Base-by-base conservation (phyloP, 306 rosid species). In the Prosopis cineraria region DNA sequence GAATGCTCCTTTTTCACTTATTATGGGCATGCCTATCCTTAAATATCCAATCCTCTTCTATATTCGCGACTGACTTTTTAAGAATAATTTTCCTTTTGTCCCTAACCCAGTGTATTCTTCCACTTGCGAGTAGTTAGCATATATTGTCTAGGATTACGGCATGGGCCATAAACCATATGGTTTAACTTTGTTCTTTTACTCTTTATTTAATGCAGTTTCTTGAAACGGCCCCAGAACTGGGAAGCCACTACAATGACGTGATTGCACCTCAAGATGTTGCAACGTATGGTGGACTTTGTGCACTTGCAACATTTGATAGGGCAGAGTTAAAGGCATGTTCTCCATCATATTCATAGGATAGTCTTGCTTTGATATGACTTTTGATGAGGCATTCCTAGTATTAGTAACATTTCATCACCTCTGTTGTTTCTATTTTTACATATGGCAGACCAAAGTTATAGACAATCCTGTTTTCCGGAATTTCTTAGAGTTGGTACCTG, bases 221-320 rank as follows among this genome's bases (percentile, higher is more conserved):
- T 82, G 97, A 96, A 82, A 87, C 93, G 5, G 85, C 85, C 68
- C 91, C 90, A 30, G 99, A 93, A 80, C 85, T 96, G 70, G 94
- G 87, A 67, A 89, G 79, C 83, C 85, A 93, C 68, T 96, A 90
- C 82, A 93, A 89, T 80, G 99, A 96, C 70, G 96, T 96, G 48
- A 93, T 96, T 85, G 98, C 99, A 44, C 81, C 97, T 66, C 99
- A 93, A 84, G 99, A 96, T 86, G 94, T 96, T 84, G 96, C 99
- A 36, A 96, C 97, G 1, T 96, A 96, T 79, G 99, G 99, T 45
- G 99, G 98, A 50, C 99, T 96, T 78, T 93, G 96, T 85, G 99
- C 99, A 7, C 99, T 96, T 64, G 99, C 99, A 73, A 91, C 90
- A 80, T 96, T 96, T 85, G 99, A 96, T 83, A 82, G 98, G 69